phyloP scores from a whole-genome alignment of 1,139 yeast species.

The Yamadazyma trypodendri region DNA sequence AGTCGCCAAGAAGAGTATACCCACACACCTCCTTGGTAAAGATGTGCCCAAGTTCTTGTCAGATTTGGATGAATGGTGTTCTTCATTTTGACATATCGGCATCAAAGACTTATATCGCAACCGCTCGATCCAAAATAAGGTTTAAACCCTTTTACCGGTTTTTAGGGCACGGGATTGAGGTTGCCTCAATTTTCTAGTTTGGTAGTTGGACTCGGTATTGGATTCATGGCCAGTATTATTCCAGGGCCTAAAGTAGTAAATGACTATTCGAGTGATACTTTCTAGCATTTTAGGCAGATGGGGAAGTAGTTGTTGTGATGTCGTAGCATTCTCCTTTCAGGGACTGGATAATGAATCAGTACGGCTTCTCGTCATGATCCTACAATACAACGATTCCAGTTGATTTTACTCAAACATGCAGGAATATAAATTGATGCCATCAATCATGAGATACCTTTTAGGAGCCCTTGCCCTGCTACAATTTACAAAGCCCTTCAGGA shows the following conservation, averaged over 20 bases:
- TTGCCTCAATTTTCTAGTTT: constrained; percentile 30
- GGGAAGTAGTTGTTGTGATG: constrained; percentile 32
- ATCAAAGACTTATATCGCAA: too few species aligned
- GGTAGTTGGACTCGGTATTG: constrained; percentile 29
- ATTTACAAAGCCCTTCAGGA: constrained; percentile 26
- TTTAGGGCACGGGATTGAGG: too few species aligned
- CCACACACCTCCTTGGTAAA: constrained; percentile 24
- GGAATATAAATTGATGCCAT: constrained; percentile 23
- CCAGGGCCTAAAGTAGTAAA: constrained; percentile 32
- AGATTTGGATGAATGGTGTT: constrained; percentile 20
- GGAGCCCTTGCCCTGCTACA: constrained; percentile 37
- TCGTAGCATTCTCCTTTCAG: constrained; percentile 27
- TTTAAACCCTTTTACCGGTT: too few species aligned
- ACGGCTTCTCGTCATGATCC: constrained; percentile 27
- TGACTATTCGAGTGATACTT: constrained; percentile 25
- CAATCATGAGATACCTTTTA: constrained; percentile 34
- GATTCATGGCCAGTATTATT: constrained; percentile 29
- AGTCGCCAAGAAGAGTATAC: constrained; percentile 30
- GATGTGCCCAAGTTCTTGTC: constrained; percentile 20
- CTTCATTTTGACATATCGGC: not conserved
- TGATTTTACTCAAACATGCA: constrained; percentile 23
- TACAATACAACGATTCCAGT: constrained; percentile 23
- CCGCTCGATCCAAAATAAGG: too few species aligned
- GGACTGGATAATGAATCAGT: constrained; percentile 22
- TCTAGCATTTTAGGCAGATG: constrained; percentile 24